A percentile compares a stretch with the other conserved stretches of the same genome.
Conservation (phyloP, 768 basidiomycete genomes). For the Amanita thiersii region DNA sequence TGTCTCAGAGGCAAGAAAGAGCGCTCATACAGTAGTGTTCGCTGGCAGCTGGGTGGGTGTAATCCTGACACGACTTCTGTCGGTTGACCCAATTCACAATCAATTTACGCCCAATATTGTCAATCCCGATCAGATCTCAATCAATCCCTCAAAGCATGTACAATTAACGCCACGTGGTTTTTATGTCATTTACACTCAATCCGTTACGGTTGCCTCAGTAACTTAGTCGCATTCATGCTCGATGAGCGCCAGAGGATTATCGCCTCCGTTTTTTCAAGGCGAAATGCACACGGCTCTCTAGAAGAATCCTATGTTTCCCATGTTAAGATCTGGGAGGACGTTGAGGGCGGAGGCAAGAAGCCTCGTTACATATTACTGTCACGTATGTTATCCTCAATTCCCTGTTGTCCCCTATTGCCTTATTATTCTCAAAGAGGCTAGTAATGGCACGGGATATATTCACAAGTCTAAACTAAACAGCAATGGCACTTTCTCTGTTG, state of each 20-base stretch:
- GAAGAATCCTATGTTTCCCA: constrained; percentile 83
- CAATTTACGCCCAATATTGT: background rate
- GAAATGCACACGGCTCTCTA: constrained; percentile 51
- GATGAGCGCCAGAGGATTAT: constrained; percentile 68
- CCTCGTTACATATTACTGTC: constrained; percentile 88
- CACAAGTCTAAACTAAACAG: constrained; percentile 97
- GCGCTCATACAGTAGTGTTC: background rate
- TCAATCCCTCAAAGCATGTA: constrained; percentile 1
- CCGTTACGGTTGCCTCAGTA: too few species aligned
- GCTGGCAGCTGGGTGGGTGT: too few species aligned
- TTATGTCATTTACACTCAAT: background rate
- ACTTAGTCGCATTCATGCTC: too few species aligned
- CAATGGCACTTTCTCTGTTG: constrained; percentile 92
- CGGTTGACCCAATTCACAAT: too few species aligned
- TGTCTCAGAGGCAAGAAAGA: background rate
- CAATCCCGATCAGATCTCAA: constrained; percentile 7
- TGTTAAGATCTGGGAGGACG: constrained; percentile 92
- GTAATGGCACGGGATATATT: constrained; percentile 59
- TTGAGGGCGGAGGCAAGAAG: constrained; percentile 68
- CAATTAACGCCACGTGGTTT: constrained; percentile 4
- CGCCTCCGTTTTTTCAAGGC: constrained; percentile 72
- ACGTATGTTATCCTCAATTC: constrained; percentile 45
- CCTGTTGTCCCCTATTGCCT: constrained; percentile 5
- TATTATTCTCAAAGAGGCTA: constrained; percentile 37
- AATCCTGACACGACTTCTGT: too few species aligned